Base-by-base conservation (phyloP, 768 basidiomycete genomes). In the Lentinula lateritia region DNA sequence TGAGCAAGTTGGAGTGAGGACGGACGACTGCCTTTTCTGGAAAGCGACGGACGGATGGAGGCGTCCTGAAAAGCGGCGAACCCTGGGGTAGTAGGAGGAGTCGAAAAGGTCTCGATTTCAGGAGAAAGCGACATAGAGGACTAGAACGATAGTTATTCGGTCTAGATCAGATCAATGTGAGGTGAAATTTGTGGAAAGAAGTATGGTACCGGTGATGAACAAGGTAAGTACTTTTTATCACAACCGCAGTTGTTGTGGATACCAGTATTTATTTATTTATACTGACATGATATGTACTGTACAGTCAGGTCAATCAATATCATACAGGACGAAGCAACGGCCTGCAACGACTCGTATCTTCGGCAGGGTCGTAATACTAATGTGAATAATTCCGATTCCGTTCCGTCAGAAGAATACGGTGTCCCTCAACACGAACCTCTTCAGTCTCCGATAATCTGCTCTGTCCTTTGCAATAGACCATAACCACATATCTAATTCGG, bases 381-480 rank as follows among this genome's bases (percentile, higher is more conserved):
- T 28, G 28, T 28, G 45, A 38, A 38, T 34, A 48, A 38, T 38
- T 48, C 56, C 53, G 50, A 56, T 54, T 52, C 20, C 32, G 18
- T 46, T 62, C 38, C 57, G 20, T 80, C 71, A 93, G 71, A 91
- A 95, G 71, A 86, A 92, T 43, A 83, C 75, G 0, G 90, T 90
- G 62, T 85, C 76, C 60, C 78, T 75, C 69, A 83, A 73, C n/a
- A 82, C 87, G 67, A 93, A 89, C 64, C 92, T 76, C 65, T 79
- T 78, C 43, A 93, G 75, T 53, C 73, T 73, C 55, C 88, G 76
- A 68, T 92, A 92, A 71, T 92, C 91, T 35, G 73, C 65, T 64
- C 90, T 77, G 66, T 92, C 90, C 69, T 94, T 93, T 41, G 89
- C 90, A 5, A 90, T 82, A 36, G 84, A 78, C 89, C 92, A 91